Conservation (phyloP, 176 grass and related monocot genomes). For the Oryza glumipatula region DNA sequence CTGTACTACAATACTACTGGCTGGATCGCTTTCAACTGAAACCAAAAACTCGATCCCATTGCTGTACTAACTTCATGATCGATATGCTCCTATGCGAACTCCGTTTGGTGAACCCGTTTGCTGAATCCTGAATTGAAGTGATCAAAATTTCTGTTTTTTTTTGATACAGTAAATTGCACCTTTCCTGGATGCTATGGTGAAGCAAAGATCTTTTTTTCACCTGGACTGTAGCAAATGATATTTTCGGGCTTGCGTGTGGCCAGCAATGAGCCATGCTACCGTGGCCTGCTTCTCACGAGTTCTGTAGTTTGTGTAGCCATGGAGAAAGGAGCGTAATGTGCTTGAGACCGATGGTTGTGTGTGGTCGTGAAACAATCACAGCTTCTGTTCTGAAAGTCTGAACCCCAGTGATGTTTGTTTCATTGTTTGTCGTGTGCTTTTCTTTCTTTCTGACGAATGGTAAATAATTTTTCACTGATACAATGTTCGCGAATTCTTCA, state of each 20-base stretch:
- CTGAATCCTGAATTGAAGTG: not conserved
- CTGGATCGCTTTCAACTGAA: conserved; percentile 21
- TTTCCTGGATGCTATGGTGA: not conserved
- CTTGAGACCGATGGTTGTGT: not conserved
- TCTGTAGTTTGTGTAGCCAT: not conserved
- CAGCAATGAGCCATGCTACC: conserved; percentile 8
- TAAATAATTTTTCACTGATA: not conserved
- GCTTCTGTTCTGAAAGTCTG: not conserved
- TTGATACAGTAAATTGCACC: not conserved
- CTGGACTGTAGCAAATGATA: not conserved
- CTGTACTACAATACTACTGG: not conserved
- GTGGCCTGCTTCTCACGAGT: conserved; percentile 1
- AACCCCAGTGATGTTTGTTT: not conserved
- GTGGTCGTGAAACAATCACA: conserved; percentile 16
- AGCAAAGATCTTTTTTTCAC: conserved; percentile 12
- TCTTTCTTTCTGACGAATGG: not conserved
- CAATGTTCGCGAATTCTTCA: not conserved
- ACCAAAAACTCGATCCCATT: not conserved
- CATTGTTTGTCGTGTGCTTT: not conserved
- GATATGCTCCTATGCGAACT: not conserved
- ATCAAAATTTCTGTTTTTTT: not conserved
- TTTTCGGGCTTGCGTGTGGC: conserved; percentile 20
- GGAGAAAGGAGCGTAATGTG: conserved; percentile 29
- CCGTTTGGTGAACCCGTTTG: not conserved
- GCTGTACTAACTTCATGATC: conserved; percentile 11